Conservation (phyloP, 306 rosid genomes). For the Citrullus mucosospermus region DNA sequence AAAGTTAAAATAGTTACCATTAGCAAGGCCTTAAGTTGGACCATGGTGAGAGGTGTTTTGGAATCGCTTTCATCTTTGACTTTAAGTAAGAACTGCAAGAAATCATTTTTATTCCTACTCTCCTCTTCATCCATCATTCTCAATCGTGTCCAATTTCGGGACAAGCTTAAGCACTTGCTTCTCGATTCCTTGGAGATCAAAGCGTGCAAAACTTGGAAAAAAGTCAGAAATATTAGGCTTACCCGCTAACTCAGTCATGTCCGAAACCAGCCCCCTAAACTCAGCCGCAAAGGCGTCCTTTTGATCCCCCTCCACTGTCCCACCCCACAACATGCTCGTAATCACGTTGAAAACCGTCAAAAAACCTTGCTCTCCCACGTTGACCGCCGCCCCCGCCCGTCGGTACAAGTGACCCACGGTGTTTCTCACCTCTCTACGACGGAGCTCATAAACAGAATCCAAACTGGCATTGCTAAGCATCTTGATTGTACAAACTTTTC, state of each 20-base stretch:
- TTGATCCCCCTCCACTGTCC: constrained; percentile 25
- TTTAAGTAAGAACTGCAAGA: constrained; percentile 40
- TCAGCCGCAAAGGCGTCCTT: constrained; percentile 30
- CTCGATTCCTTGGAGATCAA: constrained; percentile 61
- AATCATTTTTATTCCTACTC: constrained; percentile 14
- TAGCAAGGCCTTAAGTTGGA: constrained; percentile 45
- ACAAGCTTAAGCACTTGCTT: constrained; percentile 23
- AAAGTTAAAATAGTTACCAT: constrained; percentile 26
- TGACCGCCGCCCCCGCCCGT: constrained; percentile 30
- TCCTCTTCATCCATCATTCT: background rate
- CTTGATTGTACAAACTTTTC: background rate
- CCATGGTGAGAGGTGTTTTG: constrained; percentile 32
- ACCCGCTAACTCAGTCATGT: constrained; percentile 26
- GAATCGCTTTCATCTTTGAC: constrained; percentile 48
- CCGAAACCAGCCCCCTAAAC: constrained; percentile 36
- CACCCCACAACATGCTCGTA: constrained; percentile 70
- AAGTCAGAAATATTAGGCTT: constrained; percentile 67
- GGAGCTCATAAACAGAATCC: background rate
- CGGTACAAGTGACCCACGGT: constrained; percentile 15
- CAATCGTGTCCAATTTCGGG: constrained; percentile 25
- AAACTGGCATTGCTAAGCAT: background rate
- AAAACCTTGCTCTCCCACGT: constrained; percentile 46
- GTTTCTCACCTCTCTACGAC: constrained; percentile 23
- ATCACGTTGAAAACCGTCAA: constrained; percentile 44
- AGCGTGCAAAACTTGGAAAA: constrained; percentile 50